A percentile compares a stretch with the other conserved stretches of the same genome.
Evolutionary conservation across 805 yeast species (phyloP).

Genomic region (Metschnikowia amazonensis): DNA sequence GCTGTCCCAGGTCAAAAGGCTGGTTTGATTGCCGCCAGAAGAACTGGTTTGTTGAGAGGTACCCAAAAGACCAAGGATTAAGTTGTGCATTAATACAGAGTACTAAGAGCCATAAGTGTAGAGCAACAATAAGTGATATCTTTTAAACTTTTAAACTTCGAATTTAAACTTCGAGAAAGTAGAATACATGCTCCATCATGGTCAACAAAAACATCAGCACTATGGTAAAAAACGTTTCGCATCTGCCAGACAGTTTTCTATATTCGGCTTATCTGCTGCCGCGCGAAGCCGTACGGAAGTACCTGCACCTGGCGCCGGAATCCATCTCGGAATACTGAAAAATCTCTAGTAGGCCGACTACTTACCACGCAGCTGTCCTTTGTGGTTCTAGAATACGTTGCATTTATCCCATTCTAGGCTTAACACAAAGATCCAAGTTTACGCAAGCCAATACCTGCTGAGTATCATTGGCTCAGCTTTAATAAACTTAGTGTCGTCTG

Average conservation of each 20-base stretch:
- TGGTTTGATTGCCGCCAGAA: slow-evolving; percentile 99
- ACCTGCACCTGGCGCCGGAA: slow-evolving; percentile 2
- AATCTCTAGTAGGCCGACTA: not conserved
- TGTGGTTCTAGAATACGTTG: not conserved
- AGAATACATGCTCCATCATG: too few species aligned
- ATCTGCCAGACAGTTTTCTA: not conserved
- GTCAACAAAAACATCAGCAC: too few species aligned
- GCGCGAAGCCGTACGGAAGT: slow-evolving; percentile 6
- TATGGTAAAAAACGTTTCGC: not conserved
- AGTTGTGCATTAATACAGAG: slow-evolving; percentile 22
- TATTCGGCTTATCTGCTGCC: not conserved
- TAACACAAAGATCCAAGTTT: too few species aligned
- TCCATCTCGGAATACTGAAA: slow-evolving; percentile 2
- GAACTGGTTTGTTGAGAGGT: slow-evolving; percentile 99
- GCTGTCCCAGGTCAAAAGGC: slow-evolving; percentile 99
- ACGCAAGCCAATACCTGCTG: not conserved
- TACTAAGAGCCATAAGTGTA: slow-evolving; percentile 1
- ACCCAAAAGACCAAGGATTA: slow-evolving; percentile 75
- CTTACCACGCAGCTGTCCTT: not conserved
- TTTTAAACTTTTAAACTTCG: too few species aligned
- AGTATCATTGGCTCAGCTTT: not conserved
- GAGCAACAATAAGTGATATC: not conserved
- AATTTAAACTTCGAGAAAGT: too few species aligned
- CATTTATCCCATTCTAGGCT: not conserved
- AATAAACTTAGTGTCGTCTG: not conserved